Base-by-base conservation (phyloP, 1,139 yeast species). In the Nakaseomyces sp. region DNA sequence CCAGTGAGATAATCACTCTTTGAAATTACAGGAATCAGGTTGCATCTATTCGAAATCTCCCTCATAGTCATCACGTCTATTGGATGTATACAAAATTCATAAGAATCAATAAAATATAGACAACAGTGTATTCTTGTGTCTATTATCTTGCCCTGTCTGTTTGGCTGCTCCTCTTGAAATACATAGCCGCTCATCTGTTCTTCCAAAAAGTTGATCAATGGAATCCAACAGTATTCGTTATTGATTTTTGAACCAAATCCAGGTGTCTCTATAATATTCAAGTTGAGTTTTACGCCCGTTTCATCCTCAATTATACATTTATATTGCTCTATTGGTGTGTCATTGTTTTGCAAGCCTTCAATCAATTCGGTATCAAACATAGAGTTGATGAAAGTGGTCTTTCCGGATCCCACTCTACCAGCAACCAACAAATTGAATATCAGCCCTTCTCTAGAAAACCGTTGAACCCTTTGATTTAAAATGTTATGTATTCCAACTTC, bases 91-190 rank as follows among this genome's bases (percentile, higher is more conserved):
- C 18, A 22, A 1, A 77, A 74, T 5, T 72, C 63, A 44, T 83
- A 60, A 1, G 77, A 74, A 33, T 70, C 68, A 40, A 87, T 66
- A 55, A 87, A 80, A 63, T 84, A 87, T 28, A 87, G 57, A 61
- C 95, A 86, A 31, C 76, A 81, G 62, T 87, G 93, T 20, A 87
- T 79, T 46, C 93, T 70, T 16, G 73, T 68, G 59, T 85, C 94
- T 4, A 54, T 53, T 37, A 72, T 51, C 5, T 58, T 42, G 7
- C 28, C 38, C 0, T 54, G 33, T 40, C 96, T 69, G 46, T 71
- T 63, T 1, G 95, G 95, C 63, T 86, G 95, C 52, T 75, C 82
- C 49, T 79, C 84, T 60, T 77, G 84, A 50, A 74, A 74, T 65
- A 79, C 73, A 56, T 71, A 75, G 25, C 67, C 58, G 51, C 76